These are phyloP conservation scores for Lentinus tigrinus DNA, from an alignment of 768 basidiomycete species.

Conservation along the genomic window DNA sequence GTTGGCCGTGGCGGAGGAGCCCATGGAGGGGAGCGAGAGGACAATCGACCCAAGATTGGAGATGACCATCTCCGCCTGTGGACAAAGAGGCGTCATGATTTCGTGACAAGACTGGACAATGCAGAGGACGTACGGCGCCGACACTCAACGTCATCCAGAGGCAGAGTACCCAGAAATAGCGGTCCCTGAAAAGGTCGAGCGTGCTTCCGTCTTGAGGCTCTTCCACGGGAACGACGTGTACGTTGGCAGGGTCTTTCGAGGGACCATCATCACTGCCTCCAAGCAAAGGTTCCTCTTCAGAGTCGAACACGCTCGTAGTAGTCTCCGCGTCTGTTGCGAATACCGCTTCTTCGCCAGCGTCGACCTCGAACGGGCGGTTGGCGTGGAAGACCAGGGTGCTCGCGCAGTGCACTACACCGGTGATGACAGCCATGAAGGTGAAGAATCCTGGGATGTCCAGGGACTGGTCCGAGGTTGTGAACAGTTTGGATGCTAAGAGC, in stretches of 20 bases:
- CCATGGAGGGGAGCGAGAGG: slow-evolving; percentile 50
- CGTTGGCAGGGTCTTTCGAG: slow-evolving; percentile 17
- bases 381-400: slow-evolving; percentile 40
- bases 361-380: slow-evolving; percentile 1
- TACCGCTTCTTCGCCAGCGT: slow-evolving; percentile 2
- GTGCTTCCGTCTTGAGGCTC: slow-evolving; percentile 32
- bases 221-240: slow-evolving; percentile 25
- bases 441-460: slow-evolving; percentile 51
- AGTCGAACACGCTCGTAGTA: background rate
- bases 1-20: slow-evolving; percentile 11
- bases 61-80: slow-evolving; percentile 77
- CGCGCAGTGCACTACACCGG: slow-evolving; percentile 51
- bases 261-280: slow-evolving; percentile 18
- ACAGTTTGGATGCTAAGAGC: slow-evolving; percentile 57
- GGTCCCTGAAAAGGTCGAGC: slow-evolving; percentile 50
- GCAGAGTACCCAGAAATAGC: slow-evolving; percentile 64
- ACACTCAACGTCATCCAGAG: slow-evolving; percentile 51
- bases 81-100: background rate
- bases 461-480: slow-evolving; percentile 47
- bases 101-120: background rate
- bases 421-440: slow-evolving; percentile 53
- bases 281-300: slow-evolving; percentile 30
- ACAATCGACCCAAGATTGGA: slow-evolving; percentile 80
- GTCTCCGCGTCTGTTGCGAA: background rate
- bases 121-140: slow-evolving; percentile 57